Evolutionary conservation across 352 stramenopile species (phyloP).

Genomic region (Phytophthora boehmeriae): DNA sequence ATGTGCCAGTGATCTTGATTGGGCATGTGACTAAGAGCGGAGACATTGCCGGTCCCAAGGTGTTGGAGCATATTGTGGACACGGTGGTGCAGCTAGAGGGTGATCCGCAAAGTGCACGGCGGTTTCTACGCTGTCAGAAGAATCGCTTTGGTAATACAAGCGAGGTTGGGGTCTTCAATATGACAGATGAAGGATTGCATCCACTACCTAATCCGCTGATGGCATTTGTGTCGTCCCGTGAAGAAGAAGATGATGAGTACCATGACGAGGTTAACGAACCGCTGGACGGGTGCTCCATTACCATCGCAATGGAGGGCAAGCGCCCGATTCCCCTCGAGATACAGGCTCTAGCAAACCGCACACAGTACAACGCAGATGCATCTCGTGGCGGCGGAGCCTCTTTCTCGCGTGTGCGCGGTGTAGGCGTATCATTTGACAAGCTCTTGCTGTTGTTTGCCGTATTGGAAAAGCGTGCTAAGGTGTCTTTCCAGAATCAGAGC

Average conservation of each 20-base stretch:
- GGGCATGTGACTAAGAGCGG: slow-evolving; percentile 98
- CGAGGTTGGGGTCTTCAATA: slow-evolving; percentile 97
- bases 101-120: slow-evolving; percentile 77
- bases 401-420: slow-evolving; percentile 70
- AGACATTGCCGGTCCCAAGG: slow-evolving; percentile 95
- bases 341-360: slow-evolving; percentile 89
- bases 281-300: slow-evolving; percentile 86
- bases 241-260: slow-evolving; percentile 31
- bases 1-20: slow-evolving; percentile 94
- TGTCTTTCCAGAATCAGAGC: slow-evolving; percentile 80
- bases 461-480: slow-evolving; percentile 91
- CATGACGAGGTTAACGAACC: slow-evolving; percentile 28
- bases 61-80: slow-evolving; percentile 93
- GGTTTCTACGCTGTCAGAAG: slow-evolving; percentile 94
- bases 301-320: slow-evolving; percentile 93
- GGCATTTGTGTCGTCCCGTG: slow-evolving; percentile 72
- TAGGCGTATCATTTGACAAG: slow-evolving; percentile 88
- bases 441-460: slow-evolving; percentile 95
- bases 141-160: slow-evolving; percentile 96
- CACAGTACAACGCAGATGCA: slow-evolving; percentile 46
- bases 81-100: slow-evolving; percentile 96
- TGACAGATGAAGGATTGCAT: slow-evolving; percentile 86
- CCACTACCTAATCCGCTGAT: slow-evolving; percentile 81
- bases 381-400: slow-evolving; percentile 29
- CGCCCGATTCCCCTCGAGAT: slow-evolving; percentile 95